Evolutionary conservation across 768 basidiomycete species (phyloP).

Genomic region (Botryobasidium botryosum): DNA sequence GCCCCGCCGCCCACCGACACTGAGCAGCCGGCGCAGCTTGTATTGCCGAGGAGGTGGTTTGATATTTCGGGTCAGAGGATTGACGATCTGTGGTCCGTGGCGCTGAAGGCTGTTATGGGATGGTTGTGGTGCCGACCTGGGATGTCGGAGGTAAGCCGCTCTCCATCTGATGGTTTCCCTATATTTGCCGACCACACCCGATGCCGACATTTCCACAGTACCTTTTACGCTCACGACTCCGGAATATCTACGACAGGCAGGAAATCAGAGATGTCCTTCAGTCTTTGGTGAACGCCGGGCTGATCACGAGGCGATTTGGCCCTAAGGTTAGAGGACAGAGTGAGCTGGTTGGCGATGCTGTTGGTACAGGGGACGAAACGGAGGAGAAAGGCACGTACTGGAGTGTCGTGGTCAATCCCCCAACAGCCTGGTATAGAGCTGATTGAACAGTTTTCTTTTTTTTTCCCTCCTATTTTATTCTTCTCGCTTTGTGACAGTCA

Average conservation of each 20-base stretch:
- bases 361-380: too few relatives aligned
- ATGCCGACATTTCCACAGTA: too few relatives aligned
- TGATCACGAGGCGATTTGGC: background rate
- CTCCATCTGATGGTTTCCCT: background rate
- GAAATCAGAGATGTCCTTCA: background rate
- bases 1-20: background rate
- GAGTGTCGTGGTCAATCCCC: too few relatives aligned
- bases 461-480: too few relatives aligned
- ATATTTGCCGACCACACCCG: too few relatives aligned
- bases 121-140: background rate
- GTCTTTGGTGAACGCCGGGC: background rate
- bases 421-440: too few relatives aligned
- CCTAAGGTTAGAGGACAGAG: too few relatives aligned
- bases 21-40: background rate
- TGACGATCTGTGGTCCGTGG: background rate
- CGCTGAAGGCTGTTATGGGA: background rate
- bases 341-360: too few relatives aligned
- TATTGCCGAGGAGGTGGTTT: background rate
- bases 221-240: background rate
- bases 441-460: too few relatives aligned
- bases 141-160: background rate
- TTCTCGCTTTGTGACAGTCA: too few relatives aligned
- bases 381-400: too few relatives aligned
- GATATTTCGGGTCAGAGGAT: background rate
- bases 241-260: background rate